Evolutionary conservation across 73 alveolate species (phyloP), one percentile per base, ranked within the genome.

Genomic region (Paramecium sexaurelia): DNA sequence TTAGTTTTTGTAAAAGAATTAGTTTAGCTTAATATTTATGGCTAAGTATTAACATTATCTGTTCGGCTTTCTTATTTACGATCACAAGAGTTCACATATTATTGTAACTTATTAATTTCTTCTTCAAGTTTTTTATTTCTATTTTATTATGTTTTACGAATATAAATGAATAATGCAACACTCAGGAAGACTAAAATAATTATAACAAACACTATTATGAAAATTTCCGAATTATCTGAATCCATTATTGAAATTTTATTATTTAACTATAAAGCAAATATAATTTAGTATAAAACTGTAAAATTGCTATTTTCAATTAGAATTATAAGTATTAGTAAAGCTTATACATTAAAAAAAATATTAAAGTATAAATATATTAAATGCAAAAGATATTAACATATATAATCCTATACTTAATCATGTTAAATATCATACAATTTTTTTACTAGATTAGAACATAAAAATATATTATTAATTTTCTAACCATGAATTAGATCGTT

Each of bases 1-100:
- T 61, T 61, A 32, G 83, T 61, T 26, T 61, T 61, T 61, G 83
- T 61, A 20, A 61, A 61, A 61, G 83, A 61, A 32, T 61, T 61
- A 2, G 83, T 61, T 61, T 61, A 32, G 43, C 83, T 61, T 32
- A 61, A 61, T 11, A 61, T 61, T 61, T 61, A 61, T 29, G 83
- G 83, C 7, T 61, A 61, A 10, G 83, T 61, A 61, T 61, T 61
- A 32, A 61, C 83, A 61, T 61, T 61, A 29, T 61, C 83, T 29
- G 43, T 61, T 61, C 83, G 39, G 26, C 83, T 61, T 32, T 61
- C 83, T 29, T 32, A 15, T 32, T 61, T 61, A 0, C 83, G 39
- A 32, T 61, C 83, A 24, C 83, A 61, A 29, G 83, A 61, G 26
- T 61, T 61, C 1, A 61, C 83, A 61, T 61, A 61, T 61, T 61